A percentile compares a stretch with the other conserved stretches of the same genome.
Conservation (phyloP, 192 early-diverging fungal genomes). For the Backusella liffmaniae region DNA sequence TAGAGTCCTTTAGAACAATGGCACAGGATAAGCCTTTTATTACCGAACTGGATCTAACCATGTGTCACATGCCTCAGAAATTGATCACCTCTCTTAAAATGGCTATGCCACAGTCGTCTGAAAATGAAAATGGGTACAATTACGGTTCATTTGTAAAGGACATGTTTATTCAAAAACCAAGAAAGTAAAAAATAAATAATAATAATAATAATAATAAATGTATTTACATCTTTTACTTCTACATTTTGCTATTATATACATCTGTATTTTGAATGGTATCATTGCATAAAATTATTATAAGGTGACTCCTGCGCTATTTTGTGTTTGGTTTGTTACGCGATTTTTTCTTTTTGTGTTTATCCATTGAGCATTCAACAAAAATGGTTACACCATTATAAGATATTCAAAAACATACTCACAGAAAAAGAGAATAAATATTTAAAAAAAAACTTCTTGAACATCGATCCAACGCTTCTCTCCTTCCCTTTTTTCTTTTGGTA, state of each 20-base stretch:
- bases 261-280: background rate
- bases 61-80: constrained; percentile 71
- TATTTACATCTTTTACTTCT: background rate
- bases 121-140: constrained; percentile 68
- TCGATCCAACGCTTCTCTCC: background rate
- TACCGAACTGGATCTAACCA: constrained; percentile 79
- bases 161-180: constrained; percentile 47
- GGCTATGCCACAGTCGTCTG: constrained; percentile 61
- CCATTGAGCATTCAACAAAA: too few relatives aligned
- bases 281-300: background rate
- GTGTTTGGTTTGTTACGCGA: background rate
- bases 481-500: background rate
- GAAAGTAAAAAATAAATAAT: background rate
- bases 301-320: background rate
- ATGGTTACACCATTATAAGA: background rate
- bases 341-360: background rate
- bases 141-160: constrained; percentile 69
- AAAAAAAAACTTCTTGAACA: background rate
- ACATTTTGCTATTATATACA: background rate
- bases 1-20: constrained; percentile 82
- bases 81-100: constrained; percentile 75
- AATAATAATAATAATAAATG: background rate
- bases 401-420: background rate
- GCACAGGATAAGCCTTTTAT: constrained; percentile 86
- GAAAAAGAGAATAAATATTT: background rate